phyloP scores from a whole-genome alignment of 2,329 filamentous ascomycete genomes.

The Penicillium sp. region DNA sequence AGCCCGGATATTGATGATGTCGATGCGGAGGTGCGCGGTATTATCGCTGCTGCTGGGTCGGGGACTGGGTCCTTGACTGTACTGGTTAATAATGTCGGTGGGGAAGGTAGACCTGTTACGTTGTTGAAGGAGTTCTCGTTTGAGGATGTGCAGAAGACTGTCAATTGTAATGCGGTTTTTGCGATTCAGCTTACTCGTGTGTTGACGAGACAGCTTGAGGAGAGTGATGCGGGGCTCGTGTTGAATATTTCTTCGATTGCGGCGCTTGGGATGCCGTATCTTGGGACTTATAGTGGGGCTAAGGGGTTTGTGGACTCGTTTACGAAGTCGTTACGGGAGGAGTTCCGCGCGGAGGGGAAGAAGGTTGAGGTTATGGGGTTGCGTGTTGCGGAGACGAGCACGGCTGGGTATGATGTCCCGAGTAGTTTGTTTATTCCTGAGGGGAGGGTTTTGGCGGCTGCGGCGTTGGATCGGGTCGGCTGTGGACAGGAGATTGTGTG shows the following conservation, averaged over 20 bases:
- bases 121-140: conserved; percentile 37
- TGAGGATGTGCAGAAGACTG: conserved; percentile 41
- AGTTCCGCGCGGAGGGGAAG: conserved; percentile 40
- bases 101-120: conserved; percentile 35
- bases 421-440: conserved; percentile 30
- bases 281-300: conserved; percentile 45
- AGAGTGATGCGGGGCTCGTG: conserved; percentile 45
- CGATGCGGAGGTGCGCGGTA: conserved; percentile 21
- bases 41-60: conserved; percentile 38
- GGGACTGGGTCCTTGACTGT: conserved; percentile 42
- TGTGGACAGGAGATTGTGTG: conserved; percentile 30
- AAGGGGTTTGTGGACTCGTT: conserved; percentile 49
- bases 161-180: conserved; percentile 52
- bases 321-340: conserved; percentile 41
- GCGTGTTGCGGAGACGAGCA: conserved; percentile 34
- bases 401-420: conserved; percentile 24
- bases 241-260: conserved; percentile 51
- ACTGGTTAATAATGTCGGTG: conserved; percentile 57
- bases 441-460: conserved; percentile 29
- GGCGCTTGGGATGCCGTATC: conserved; percentile 47
- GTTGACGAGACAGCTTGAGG: conserved; percentile 46
- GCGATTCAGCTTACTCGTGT: conserved; percentile 48
- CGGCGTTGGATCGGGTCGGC: conserved; percentile 35
- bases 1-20: conserved; percentile 23
- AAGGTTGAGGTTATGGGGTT: conserved; percentile 42